Conservation (phyloP, 768 basidiomycete species). For the Collybia sp. region DNA sequence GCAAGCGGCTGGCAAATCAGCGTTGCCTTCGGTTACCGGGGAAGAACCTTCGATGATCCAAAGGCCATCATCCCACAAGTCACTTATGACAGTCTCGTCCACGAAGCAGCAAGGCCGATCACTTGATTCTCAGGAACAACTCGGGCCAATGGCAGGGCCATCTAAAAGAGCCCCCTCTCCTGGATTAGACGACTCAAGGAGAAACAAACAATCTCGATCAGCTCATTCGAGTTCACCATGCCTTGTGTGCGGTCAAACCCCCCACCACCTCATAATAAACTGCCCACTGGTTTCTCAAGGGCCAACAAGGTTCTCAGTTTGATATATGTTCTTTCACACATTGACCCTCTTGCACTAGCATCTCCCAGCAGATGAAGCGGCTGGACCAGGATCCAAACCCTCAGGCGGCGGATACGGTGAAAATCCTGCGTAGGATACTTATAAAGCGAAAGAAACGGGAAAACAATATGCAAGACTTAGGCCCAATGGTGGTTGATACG, state of each 20-base stretch:
- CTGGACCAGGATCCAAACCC: constrained; percentile 38
- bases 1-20: too few relatives aligned
- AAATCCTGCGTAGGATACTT: constrained; percentile 33
- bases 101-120: too few relatives aligned
- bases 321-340: neutral
- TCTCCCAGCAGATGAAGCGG: constrained; percentile 37
- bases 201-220: constrained; percentile 34
- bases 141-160: constrained; percentile 10
- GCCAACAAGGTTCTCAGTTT: constrained; percentile 39
- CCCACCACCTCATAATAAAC: constrained; percentile 42
- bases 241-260: constrained; percentile 38
- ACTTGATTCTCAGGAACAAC: too few relatives aligned
- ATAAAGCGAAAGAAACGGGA: constrained; percentile 27
- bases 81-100: too few relatives aligned
- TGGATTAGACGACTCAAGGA: constrained; percentile 13
- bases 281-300: constrained; percentile 56
- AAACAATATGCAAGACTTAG: neutral
- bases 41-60: too few relatives aligned
- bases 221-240: constrained; percentile 26
- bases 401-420: constrained; percentile 25
- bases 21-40: too few relatives aligned
- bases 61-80: too few relatives aligned
- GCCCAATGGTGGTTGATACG: too few relatives aligned
- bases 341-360: constrained; percentile 22
- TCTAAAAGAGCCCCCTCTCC: constrained; percentile 34